These are phyloP conservation scores for Drosera capensis DNA, from an alignment of 148 eudicot species.

Conservation along the genomic window DNA sequence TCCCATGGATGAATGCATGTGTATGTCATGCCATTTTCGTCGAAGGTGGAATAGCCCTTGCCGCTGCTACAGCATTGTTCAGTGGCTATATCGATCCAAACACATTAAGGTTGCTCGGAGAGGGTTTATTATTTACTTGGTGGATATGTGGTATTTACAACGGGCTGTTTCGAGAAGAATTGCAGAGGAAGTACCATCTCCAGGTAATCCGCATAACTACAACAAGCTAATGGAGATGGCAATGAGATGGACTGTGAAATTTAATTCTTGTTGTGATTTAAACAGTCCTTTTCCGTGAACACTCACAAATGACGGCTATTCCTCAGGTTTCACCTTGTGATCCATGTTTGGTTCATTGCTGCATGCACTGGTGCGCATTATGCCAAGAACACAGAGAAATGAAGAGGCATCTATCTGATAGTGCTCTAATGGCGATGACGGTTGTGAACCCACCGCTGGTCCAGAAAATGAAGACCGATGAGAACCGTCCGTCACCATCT, in stretches of 20 bases:
- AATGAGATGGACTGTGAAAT: background rate
- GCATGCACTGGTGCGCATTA: constrained; percentile 75
- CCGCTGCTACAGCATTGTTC: constrained; percentile 25
- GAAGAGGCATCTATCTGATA: constrained; percentile 32
- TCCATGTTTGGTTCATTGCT: constrained; percentile 67
- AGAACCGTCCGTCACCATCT: too few relatives aligned
- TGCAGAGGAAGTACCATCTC: constrained; percentile 69
- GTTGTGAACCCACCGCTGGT: constrained; percentile 39
- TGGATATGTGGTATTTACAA: constrained; percentile 83
- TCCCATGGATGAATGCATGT: constrained; percentile 39
- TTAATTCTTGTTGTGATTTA: background rate
- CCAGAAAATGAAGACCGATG: constrained; percentile 39
- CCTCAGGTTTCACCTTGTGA: constrained; percentile 65
- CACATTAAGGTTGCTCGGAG: constrained; percentile 43
- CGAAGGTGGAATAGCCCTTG: constrained; percentile 62
- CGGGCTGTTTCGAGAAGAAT: constrained; percentile 44
- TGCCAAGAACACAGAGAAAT: constrained; percentile 82
- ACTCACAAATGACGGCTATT: background rate
- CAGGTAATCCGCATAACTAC: constrained; percentile 23
- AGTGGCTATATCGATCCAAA: constrained; percentile 50
- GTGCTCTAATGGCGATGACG: constrained; percentile 7
- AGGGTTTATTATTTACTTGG: constrained; percentile 69
- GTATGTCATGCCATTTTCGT: constrained; percentile 49
- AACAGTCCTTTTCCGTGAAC: background rate
- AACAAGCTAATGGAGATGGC: background rate